phyloP scores from a whole-genome alignment of 2,329 filamentous ascomycete species.

The Diatrype stigma region DNA sequence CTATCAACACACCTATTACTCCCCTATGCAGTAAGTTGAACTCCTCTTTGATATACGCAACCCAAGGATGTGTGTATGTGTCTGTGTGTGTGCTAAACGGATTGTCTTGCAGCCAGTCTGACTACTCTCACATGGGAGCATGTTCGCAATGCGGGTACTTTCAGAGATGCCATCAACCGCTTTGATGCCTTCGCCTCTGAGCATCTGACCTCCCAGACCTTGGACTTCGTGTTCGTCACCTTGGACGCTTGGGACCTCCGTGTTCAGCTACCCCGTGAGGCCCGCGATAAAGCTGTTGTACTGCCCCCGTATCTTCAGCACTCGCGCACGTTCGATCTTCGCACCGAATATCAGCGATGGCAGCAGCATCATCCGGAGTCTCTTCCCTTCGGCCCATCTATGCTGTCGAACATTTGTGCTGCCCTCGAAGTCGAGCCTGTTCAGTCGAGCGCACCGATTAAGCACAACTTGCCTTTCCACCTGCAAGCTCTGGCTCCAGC shows the following conservation, averaged over 20 bases:
- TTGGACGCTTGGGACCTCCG: constrained; percentile 98
- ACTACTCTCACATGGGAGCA: constrained; percentile 99
- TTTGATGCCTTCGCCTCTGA: constrained; percentile 94
- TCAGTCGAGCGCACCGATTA: constrained; percentile 95
- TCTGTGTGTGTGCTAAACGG: constrained; percentile 5
- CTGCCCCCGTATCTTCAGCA: constrained; percentile 96
- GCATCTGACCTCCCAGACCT: constrained; percentile 82
- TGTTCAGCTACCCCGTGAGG: constrained; percentile 94
- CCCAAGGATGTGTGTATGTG: no score
- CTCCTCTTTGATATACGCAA: constrained; percentile 10
- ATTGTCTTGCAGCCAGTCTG: constrained; percentile 67
- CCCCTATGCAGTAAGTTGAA: constrained; percentile 89
- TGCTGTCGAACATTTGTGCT: constrained; percentile 95
- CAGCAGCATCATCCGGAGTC: constrained; percentile 98
- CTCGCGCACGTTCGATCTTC: constrained; percentile 92
- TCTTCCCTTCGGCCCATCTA: constrained; percentile 90
- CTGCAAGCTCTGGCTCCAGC: constrained; percentile 92
- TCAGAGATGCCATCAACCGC: constrained; percentile 92
- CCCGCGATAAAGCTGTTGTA: constrained; percentile 95
- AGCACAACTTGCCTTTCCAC: constrained; percentile 97
- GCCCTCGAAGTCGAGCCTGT: constrained; percentile 97
- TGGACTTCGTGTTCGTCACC: constrained; percentile 97
- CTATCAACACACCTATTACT: constrained; percentile 97
- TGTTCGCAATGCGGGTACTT: constrained; percentile 93
- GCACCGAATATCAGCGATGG: constrained; percentile 97